Percentiles rank a stretch among this genome's conserved stretches.
Evolutionary conservation across 2,329 filamentous ascomycete genomes (phyloP).

Genomic region (Bipolaris bicolor): DNA sequence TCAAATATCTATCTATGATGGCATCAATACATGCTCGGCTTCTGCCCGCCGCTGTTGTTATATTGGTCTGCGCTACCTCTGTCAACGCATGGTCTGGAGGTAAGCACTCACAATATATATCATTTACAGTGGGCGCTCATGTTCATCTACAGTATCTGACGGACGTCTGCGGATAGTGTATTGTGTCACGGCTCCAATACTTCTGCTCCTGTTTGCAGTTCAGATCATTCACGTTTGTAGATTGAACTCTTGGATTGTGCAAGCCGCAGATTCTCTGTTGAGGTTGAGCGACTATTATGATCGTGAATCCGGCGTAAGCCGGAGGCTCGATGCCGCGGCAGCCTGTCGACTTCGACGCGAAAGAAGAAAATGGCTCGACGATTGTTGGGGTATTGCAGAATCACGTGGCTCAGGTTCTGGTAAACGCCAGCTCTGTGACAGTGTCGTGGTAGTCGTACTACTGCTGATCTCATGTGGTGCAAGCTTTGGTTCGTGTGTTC

Average conservation of each 20-base stretch:
- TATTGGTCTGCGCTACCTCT: not conserved
- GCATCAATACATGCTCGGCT: constrained; percentile 1
- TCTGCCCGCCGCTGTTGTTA: not conserved
- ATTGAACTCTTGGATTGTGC: not conserved
- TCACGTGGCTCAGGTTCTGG: not conserved
- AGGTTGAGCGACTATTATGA: not conserved
- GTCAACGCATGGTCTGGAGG: not conserved
- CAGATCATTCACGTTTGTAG: not conserved
- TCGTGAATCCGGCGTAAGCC: not conserved
- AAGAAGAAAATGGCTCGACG: constrained; percentile 1
- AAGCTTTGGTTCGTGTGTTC: not conserved
- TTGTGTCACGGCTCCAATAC: not conserved
- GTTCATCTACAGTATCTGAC: not conserved
- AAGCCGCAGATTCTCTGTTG: constrained; percentile 1
- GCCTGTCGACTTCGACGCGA: not conserved
- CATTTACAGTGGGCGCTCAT: not conserved
- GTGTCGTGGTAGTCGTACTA: not conserved
- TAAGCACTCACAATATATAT: not conserved
- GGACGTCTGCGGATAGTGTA: not conserved
- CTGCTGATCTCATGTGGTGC: constrained; percentile 2
- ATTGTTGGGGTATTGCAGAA: not conserved
- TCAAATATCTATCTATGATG: not conserved
- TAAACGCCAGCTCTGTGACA: not conserved
- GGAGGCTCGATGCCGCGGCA: not conserved
- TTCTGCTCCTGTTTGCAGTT: not conserved